phyloP scores from a whole-genome alignment of 129 eudicot species.

The Sambucus nigra region DNA sequence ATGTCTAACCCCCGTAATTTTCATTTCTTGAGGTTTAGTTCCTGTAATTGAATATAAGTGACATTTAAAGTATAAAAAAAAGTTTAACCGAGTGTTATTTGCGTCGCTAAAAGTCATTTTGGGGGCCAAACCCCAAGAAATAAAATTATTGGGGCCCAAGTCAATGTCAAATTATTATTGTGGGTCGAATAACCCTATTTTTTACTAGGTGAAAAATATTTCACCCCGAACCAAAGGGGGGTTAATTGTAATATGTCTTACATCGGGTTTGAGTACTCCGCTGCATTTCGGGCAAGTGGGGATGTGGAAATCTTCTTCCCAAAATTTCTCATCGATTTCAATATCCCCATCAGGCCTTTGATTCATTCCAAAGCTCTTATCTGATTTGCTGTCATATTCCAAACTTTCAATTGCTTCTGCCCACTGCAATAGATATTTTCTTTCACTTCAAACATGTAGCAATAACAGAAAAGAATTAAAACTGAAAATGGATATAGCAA shows the following conservation, averaged over 20 bases:
- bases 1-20: no score
- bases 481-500: neutral
- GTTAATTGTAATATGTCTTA: conserved; percentile 27
- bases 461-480: neutral
- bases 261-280: conserved; percentile 90
- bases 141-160: no score
- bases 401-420: conserved; percentile 86
- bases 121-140: no score
- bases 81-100: no score
- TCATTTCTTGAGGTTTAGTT: no score
- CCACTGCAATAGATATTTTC: conserved; percentile 49
- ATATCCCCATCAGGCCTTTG: conserved; percentile 97
- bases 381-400: conserved; percentile 56
- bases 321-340: conserved; percentile 88
- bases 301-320: conserved; percentile 88
- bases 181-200: no score
- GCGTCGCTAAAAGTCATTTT: no score
- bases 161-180: no score
- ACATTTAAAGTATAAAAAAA: no score
- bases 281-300: conserved; percentile 68
- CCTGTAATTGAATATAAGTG: no score
- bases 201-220: no score
- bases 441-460: neutral
- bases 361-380: conserved; percentile 89
- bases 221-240: no score